Conservation (phyloP, 2,329 filamentous ascomycete species). For the Botrytis pseudocinerea region DNA sequence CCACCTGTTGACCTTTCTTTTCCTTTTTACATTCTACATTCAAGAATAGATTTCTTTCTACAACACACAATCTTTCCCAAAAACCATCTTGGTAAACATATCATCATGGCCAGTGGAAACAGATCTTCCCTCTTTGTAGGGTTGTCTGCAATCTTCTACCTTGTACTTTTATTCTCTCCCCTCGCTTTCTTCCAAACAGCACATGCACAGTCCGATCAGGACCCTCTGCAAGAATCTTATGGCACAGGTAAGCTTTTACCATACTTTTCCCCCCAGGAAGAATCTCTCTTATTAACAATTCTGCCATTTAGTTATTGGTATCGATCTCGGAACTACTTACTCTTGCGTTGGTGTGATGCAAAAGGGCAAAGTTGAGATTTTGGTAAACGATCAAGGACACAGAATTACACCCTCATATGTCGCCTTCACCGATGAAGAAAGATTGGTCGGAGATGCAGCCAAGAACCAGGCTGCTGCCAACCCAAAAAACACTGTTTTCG, state of each 20-base stretch:
- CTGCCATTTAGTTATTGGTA: conserved; percentile 73
- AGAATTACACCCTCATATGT: conserved; percentile 95
- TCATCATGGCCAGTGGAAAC: conserved; percentile 60
- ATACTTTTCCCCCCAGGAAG: not conserved
- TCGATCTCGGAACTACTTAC: conserved; percentile 90
- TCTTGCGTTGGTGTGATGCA: conserved; percentile 95
- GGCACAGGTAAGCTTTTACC: conserved; percentile 59
- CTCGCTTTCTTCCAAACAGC: conserved; percentile 78
- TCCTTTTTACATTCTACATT: conserved; percentile 13
- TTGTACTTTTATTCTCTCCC: conserved; percentile 84
- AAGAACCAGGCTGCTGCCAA: conserved; percentile 76
- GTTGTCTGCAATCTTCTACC: conserved; percentile 90
- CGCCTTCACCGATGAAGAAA: conserved; percentile 94
- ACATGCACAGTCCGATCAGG: conserved; percentile 70
- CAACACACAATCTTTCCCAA: conserved; percentile 10
- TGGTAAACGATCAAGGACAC: conserved; percentile 96
- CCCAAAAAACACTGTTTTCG: conserved; percentile 26
- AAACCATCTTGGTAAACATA: conserved; percentile 29
- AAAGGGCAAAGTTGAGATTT: conserved; percentile 91
- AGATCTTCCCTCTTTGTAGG: conserved; percentile 71
- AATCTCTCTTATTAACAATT: conserved; percentile 26
- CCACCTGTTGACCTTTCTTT: not conserved
- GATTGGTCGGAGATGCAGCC: conserved; percentile 93
- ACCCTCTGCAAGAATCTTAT: conserved; percentile 66
- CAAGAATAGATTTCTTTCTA: conserved; percentile 20